Conservation (phyloP, 441 rosid genomes). For the Pelargonium citronellum region DNA sequence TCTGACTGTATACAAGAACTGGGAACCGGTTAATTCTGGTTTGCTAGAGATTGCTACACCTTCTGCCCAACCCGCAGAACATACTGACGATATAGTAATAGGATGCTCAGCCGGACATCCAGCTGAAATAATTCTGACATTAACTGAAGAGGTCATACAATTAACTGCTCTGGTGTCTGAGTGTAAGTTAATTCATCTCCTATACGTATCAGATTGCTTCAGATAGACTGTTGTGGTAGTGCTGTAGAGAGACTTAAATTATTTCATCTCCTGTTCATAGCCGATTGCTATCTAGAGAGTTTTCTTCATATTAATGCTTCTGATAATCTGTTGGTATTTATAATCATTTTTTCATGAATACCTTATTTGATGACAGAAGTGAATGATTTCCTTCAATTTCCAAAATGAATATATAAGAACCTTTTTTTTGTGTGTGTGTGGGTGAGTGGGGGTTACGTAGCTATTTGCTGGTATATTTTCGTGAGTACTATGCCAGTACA, state of each 20-base stretch:
- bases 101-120: slow-evolving; percentile 72
- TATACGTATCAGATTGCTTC: slow-evolving; percentile 7
- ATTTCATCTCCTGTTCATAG: neutral
- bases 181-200: slow-evolving; percentile 41
- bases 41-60: slow-evolving; percentile 36
- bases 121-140: slow-evolving; percentile 42
- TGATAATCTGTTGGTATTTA: neutral
- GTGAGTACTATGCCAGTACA: no score
- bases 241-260: neutral
- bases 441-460: no score
- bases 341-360: neutral
- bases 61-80: slow-evolving; percentile 32
- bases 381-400: neutral
- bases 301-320: slow-evolving; percentile 1
- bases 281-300: neutral
- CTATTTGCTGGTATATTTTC: no score
- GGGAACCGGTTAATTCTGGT: slow-evolving; percentile 51
- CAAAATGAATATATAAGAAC: neutral
- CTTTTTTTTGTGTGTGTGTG: neutral
- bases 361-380: neutral
- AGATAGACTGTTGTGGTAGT: neutral
- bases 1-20: slow-evolving; percentile 46
- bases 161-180: slow-evolving; percentile 41
- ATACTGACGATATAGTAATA: slow-evolving; percentile 30
- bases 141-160: slow-evolving; percentile 47